A percentile compares a stretch with the other conserved stretches of the same genome.
These are phyloP conservation scores for Aureobasidium mangrovei DNA, from an alignment of 2,329 filamentous ascomycete species.

Conservation along the genomic window DNA sequence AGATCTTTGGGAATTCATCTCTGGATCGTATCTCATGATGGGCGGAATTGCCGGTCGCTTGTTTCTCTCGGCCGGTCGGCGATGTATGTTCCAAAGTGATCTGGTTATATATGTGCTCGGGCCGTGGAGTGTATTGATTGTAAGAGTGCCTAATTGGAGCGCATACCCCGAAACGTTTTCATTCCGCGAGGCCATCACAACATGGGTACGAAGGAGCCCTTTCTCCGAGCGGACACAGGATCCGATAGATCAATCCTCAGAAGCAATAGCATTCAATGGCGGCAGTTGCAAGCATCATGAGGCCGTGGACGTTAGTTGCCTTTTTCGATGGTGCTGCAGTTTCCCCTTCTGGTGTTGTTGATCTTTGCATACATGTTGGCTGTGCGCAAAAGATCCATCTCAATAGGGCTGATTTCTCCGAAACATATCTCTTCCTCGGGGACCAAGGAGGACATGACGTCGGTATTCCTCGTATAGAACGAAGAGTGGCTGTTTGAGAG, in stretches of 20 bases:
- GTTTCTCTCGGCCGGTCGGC: background rate
- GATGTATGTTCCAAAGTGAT: background rate
- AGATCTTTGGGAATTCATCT: background rate
- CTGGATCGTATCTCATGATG: background rate
- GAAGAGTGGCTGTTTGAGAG: background rate
- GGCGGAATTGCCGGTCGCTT: background rate
- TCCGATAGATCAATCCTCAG: background rate
- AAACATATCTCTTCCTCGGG: background rate
- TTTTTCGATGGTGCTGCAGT: background rate
- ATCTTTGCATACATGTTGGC: background rate
- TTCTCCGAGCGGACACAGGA: background rate
- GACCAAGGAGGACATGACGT: background rate
- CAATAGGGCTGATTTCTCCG: conserved; percentile 1
- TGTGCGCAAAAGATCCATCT: background rate
- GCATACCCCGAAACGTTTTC: background rate
- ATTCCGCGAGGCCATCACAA: background rate
- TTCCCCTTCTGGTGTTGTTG: background rate
- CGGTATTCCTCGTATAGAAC: background rate
- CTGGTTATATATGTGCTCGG: background rate
- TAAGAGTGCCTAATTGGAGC: background rate
- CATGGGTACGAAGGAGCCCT: background rate
- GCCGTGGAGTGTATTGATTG: background rate
- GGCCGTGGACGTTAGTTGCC: background rate
- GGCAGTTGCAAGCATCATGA: background rate
- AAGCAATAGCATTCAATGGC: background rate